phyloP scores from a whole-genome alignment of 352 stramenopile genomes.

The Phytophthora pinifolia region DNA sequence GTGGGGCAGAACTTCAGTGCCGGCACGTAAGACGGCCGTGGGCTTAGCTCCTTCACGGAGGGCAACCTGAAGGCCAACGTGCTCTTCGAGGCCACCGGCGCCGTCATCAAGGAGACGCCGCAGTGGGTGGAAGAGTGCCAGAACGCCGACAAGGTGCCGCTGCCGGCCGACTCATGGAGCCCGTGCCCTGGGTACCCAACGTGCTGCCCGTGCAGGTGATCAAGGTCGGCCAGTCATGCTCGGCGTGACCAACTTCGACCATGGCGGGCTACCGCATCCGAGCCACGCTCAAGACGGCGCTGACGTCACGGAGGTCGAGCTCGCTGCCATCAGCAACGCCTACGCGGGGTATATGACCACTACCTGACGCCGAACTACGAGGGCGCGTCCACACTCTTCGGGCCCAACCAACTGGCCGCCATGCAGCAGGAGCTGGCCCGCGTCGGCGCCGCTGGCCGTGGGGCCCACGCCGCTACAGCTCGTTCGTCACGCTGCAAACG shows the following conservation, averaged over 20 bases:
- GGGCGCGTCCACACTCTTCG: constrained; percentile 68
- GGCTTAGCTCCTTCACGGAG: constrained; percentile 33
- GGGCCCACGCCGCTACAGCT: constrained; percentile 32
- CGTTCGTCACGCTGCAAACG: constrained; percentile 35
- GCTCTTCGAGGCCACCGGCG: constrained; percentile 25
- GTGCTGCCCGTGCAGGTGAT: constrained; percentile 57
- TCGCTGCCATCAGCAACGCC: constrained; percentile 48
- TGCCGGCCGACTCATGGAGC: constrained; percentile 43
- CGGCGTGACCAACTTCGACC: constrained; percentile 56
- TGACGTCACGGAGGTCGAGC: constrained; percentile 40
- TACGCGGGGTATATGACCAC: constrained; percentile 66
- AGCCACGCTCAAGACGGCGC: constrained; percentile 21
- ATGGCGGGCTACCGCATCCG: constrained; percentile 58
- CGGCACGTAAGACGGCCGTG: constrained; percentile 51
- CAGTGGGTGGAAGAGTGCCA: constrained; percentile 48
- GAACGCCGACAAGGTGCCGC: constrained; percentile 35
- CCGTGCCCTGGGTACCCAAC: constrained; percentile 40
- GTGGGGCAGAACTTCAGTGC: constrained; percentile 54
- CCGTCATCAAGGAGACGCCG: constrained; percentile 32
- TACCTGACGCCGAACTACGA: constrained; percentile 66
- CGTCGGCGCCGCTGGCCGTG: constrained; percentile 24
- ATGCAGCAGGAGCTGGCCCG: constrained; percentile 52
- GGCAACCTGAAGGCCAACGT: constrained; percentile 35
- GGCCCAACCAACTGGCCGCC: constrained; percentile 56
- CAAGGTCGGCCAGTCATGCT: constrained; percentile 49